Base-by-base conservation (phyloP, 208 protist species). In the Leishmania tarentolae region DNA sequence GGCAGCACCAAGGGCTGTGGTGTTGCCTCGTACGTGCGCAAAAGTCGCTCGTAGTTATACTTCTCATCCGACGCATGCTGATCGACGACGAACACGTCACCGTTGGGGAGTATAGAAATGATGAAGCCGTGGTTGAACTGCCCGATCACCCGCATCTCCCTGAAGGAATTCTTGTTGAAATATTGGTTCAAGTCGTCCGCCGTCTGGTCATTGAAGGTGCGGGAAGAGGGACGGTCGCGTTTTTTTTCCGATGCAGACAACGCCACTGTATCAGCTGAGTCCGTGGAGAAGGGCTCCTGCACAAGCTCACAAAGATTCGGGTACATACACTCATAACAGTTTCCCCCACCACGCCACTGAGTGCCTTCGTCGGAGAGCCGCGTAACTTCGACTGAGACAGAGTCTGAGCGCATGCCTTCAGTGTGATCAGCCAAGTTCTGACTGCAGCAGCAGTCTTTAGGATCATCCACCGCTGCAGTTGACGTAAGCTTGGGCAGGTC, bases 121-220 rank as follows among this genome's bases (percentile, higher is more conserved):
- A 99, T 98, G 86, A 99, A 99, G 76, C 97, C 96, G 79, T 97
- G 90, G 85, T 99, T 99, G 83, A 98, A 99, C 88, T 99, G 97
- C 0, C 97, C 97, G 57, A 98, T 85, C 72, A 99, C 85, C 47
- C 81, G 79, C 96, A 99, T 95, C 71, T 97, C 81, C 47, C 83
- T 88, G 80, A 99, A 98, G 52, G 92, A 92, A 47, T 81, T 80
- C 80, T 98, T 98, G 68, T 88, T 82, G 66, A 97, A 93, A 82
- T 92, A 87, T 59, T 80, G 66, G 40, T 80, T 88, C 82, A 97
- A 83, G 76, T 95, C 89, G 31, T 83, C 69, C 37, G 92, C 91
- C 0, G 88, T 94, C 75, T 97, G 93, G 31, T 88, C 87, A 4
- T 65, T 79, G 37, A 96, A 85, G 3, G 76, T 83, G 59, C 83